These are phyloP conservation scores for Hypoxylon sp. DNA, from an alignment of 2,329 filamentous ascomycete species.

Conservation along the genomic window DNA sequence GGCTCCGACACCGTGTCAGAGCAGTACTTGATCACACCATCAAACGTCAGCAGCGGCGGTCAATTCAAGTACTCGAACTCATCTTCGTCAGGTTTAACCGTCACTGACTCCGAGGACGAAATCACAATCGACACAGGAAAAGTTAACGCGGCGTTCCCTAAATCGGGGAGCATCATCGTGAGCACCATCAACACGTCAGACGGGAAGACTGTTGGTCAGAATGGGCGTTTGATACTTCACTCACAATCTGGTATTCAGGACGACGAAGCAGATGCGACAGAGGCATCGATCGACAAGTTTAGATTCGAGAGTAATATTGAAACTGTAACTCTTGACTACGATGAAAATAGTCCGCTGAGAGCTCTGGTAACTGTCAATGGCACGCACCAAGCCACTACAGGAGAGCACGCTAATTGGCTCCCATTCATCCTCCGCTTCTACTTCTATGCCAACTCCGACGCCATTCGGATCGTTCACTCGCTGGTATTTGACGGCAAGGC, in stretches of 20 bases:
- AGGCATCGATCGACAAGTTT: constrained; percentile 51
- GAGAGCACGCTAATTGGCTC: constrained; percentile 57
- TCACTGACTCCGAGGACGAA: constrained; percentile 38
- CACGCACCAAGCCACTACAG: constrained; percentile 46
- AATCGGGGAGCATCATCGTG: constrained; percentile 52
- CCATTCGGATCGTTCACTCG: constrained; percentile 63
- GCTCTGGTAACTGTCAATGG: constrained; percentile 58
- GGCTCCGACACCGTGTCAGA: constrained; percentile 51
- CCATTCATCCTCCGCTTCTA: constrained; percentile 66
- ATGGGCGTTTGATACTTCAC: constrained; percentile 61
- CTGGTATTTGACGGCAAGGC: constrained; percentile 63
- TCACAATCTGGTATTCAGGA: constrained; percentile 58
- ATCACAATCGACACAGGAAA: constrained; percentile 57
- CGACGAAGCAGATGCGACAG: constrained; percentile 48
- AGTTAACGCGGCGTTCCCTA: constrained; percentile 53
- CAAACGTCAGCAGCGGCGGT: constrained; percentile 11
- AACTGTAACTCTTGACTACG: constrained; percentile 55
- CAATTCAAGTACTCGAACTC: not conserved
- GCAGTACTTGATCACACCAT: constrained; percentile 54
- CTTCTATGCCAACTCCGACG: constrained; percentile 64
- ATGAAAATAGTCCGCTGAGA: constrained; percentile 52
- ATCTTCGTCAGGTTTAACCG: constrained; percentile 19
- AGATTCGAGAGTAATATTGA: constrained; percentile 61
- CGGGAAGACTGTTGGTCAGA: constrained; percentile 54
- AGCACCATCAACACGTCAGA: constrained; percentile 50